Base-by-base conservation (phyloP, 306 rosid species). In the Nissolia schottii region DNA sequence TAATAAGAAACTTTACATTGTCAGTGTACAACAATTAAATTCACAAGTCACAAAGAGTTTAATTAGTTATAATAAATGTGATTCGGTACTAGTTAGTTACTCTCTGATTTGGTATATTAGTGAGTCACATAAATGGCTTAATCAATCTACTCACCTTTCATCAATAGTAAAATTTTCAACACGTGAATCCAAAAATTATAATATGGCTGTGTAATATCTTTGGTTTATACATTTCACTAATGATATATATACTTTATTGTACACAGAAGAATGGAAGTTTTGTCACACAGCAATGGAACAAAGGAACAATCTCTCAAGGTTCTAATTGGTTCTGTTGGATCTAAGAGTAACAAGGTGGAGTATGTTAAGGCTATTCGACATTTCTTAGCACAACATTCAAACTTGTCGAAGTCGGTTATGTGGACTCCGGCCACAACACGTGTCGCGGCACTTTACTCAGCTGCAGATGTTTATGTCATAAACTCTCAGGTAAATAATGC, bases 291-390 rank as follows among this genome's bases (percentile, higher is more conserved):
- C 25, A 71, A 57, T 37, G 90, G 38, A 80, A 35, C 35, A 71
- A 61, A 2, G 73, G 67, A 77, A 75, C 77, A 57, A 45, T 62
- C 85, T 54, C 81, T 88, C 64, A 90, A 80, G 77, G 69, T 93
- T 79, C 76, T 93, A 12, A 81, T 93, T 35, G 97, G 98, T 58
- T 93, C 98, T 41, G 93, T 93, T 61, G 97, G 98, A 78, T 90
- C 97, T 23, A 93, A 93, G 91, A 93, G 97, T 82, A 93, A 88
- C 73, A 90, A 93, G 85, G 93, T 87, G 71, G 75, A 65, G 34
- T 93, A 93, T 77, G 96, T 90, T 55, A 90, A 86, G 77, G 84
- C 84, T 45, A 77, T 93, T 57, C 40, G 87, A 32, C 79, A 63
- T n/a, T 87, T 81, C 74, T 64, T 88, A 64, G 48, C 84, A 62